Evolutionary conservation across 2,329 filamentous ascomycete genomes (phyloP).

Genomic region (Exophiala alcalophila): DNA sequence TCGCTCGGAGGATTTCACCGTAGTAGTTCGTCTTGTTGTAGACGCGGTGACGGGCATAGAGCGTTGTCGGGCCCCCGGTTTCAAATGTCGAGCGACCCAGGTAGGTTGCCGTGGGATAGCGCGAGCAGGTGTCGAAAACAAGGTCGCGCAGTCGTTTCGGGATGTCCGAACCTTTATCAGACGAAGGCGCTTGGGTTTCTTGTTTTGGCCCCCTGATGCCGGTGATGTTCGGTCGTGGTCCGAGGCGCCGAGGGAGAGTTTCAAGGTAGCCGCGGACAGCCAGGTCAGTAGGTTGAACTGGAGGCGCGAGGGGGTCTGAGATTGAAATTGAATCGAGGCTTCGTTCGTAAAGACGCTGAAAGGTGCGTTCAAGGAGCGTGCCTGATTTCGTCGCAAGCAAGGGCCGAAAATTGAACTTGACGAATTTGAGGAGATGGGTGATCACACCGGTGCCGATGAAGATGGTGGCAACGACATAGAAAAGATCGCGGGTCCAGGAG

Average conservation of each 20-base stretch:
- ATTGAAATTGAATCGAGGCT: constrained; percentile 15
- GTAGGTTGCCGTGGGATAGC: constrained; percentile 18
- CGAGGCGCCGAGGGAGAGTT: constrained; percentile 15
- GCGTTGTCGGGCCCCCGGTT: constrained; percentile 12
- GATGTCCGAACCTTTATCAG: constrained; percentile 17
- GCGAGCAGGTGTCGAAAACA: constrained; percentile 11
- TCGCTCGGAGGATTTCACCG: constrained; percentile 21
- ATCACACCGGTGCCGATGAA: constrained; percentile 14
- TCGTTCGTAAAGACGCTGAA: constrained; percentile 6
- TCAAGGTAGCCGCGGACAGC: constrained; percentile 22
- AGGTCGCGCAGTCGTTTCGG: constrained; percentile 14
- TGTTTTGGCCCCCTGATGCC: constrained; percentile 16
- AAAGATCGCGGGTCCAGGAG: constrained; percentile 4
- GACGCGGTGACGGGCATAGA: constrained; percentile 22
- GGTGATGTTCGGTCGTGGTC: constrained; percentile 15
- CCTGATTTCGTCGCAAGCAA: constrained; percentile 17
- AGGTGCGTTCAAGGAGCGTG: constrained; percentile 1
- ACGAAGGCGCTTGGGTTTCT: constrained; percentile 13
- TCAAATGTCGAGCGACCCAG: constrained; percentile 26
- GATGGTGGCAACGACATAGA: constrained; percentile 19
- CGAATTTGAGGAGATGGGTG: constrained; percentile 17
- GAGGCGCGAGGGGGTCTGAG: constrained; percentile 16
- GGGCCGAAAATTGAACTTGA: constrained; percentile 15
- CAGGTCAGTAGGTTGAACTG: constrained; percentile 1
- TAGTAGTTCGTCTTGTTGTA: constrained; percentile 25